Base-by-base conservation (phyloP, 139 green algal genomes). In the Coelastrella sp. region DNA sequence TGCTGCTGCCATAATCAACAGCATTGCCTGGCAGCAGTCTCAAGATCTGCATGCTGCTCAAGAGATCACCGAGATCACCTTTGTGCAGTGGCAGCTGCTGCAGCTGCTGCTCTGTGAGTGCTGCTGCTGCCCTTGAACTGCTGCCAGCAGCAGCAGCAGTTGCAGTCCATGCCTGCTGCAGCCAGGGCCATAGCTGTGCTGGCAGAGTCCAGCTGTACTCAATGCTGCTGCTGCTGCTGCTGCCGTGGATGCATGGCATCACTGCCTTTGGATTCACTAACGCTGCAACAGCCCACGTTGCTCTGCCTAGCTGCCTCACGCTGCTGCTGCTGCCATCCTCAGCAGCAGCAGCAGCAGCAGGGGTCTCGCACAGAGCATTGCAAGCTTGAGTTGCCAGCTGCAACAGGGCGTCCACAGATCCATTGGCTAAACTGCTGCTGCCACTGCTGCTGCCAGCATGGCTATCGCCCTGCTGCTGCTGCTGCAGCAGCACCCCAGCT, bases 301-400 rank as follows among this genome's bases (percentile, higher is more conserved):
- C 23, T 23, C 82, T 54, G 6, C 23, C 82, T 17, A 61, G 23
- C 65, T 87, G 82, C 23, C 16, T 11, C 64, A 71, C 16, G 3
- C 64, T 14, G 64, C 16, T 20, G 11, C 64, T 66, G 16, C 7
- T 16, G 54, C 23, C 32, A 47, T 47, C 32, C 32, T 47, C 32
- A 47, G 32, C 32, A 47, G 32, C 32, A 47, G n/a, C n/a, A n/a
- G n/a, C n/a, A n/a, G 16, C n/a, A 17, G 78, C 56, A 20, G 65
- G 20, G 5, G 32, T 8, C 11, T 64, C 64, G 8, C n/a, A 19
- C 7, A 87, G 82, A 47, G 60, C n/a, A 32, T 64, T 87, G 82
- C 82, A 87, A 6, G 82, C 82, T 64, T 78, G 61, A 7, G 13
- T 65, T 2, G 82, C 82, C 47, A 87, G 82, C 82, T 78, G 64